Conservation (phyloP, 345 rosid genomes). For the Angophora floribunda region DNA sequence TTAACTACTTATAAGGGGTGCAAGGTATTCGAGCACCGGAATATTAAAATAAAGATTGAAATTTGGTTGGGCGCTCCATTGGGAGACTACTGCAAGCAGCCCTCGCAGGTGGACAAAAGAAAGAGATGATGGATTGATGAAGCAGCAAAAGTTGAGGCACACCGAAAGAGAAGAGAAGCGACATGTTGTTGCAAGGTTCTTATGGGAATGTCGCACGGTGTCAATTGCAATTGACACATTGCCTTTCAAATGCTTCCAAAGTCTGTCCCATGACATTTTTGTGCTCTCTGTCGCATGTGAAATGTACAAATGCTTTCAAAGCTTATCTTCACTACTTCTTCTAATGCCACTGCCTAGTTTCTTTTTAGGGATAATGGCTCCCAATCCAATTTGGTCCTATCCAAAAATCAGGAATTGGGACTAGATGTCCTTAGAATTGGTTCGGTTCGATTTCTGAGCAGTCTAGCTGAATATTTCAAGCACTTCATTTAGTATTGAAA, state of each 20-base stretch:
- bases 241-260: neutral
- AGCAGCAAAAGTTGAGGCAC: neutral
- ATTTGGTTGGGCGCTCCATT: no score
- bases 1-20: no score
- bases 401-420: rapidly evolving
- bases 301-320: neutral
- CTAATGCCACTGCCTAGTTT: neutral
- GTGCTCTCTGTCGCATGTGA: neutral
- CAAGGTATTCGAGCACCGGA: no score
- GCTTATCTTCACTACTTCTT: neutral
- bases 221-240: no score
- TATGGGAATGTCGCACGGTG: neutral
- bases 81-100: no score
- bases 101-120: neutral
- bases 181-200: neutral
- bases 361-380: neutral
- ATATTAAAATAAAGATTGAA: no score
- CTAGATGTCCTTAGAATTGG: no score
- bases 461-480: no score
- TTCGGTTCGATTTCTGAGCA: no score
- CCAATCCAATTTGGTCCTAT: neutral
- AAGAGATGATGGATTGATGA: neutral
- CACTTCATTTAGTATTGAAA: neutral
- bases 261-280: neutral
- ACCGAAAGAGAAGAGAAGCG: neutral